These are phyloP conservation scores for Fusarium sp. DNA, from an alignment of 2,329 filamentous ascomycete genomes.

Conservation along the genomic window DNA sequence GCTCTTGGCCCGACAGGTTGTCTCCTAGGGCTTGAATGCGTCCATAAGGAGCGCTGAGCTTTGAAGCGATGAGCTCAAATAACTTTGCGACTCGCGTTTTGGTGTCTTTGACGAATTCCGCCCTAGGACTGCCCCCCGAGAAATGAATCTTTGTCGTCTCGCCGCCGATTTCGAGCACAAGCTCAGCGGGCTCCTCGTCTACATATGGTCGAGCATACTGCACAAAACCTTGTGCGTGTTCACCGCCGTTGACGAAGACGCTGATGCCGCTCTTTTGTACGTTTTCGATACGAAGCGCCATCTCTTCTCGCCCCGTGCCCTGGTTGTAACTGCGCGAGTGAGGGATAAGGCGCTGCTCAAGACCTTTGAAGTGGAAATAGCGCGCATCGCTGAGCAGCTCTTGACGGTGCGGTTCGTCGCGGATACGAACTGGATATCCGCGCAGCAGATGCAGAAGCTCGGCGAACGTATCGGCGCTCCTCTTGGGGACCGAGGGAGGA, in stretches of 20 bases:
- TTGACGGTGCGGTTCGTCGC: slow-evolving; percentile 77
- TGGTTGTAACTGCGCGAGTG: slow-evolving; percentile 81
- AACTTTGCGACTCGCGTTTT: slow-evolving; percentile 76
- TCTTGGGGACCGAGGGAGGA: slow-evolving; percentile 81
- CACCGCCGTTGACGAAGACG: slow-evolving; percentile 57
- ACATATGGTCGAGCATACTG: slow-evolving; percentile 86
- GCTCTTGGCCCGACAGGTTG: slow-evolving; percentile 74
- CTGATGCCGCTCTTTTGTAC: slow-evolving; percentile 87
- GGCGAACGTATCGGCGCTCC: slow-evolving; percentile 83
- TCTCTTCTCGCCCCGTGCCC: slow-evolving; percentile 73
- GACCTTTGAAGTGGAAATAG: slow-evolving; percentile 91
- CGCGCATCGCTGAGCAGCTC: slow-evolving; percentile 85
- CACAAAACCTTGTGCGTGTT: slow-evolving; percentile 62
- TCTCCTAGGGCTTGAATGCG: slow-evolving; percentile 73
- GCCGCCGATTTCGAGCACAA: slow-evolving; percentile 81
- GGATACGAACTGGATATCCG: slow-evolving; percentile 83
- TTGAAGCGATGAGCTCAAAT: slow-evolving; percentile 82
- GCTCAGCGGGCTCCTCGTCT: slow-evolving; percentile 76
- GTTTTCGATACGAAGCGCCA: slow-evolving; percentile 81
- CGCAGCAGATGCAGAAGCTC: slow-evolving; percentile 83
- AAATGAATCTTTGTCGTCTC: slow-evolving; percentile 70
- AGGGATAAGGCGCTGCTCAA: slow-evolving; percentile 87
- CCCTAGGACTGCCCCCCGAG: slow-evolving; percentile 53
- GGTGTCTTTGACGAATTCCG: slow-evolving; percentile 77
- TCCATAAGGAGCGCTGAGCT: slow-evolving; percentile 76